Conservation (phyloP, 306 rosid genomes). For the Quercus aquifolioides region DNA sequence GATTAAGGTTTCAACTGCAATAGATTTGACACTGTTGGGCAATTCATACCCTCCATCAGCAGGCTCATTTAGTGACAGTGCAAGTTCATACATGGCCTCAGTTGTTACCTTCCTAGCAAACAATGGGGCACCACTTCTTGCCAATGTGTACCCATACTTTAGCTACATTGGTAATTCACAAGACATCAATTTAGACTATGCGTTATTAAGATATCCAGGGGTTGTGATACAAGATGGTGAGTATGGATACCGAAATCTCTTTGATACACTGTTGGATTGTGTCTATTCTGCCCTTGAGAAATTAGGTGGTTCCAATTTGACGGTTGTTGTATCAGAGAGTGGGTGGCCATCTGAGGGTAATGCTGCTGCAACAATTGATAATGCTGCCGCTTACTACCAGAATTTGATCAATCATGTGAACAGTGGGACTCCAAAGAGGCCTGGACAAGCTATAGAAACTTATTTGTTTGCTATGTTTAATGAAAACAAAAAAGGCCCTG, state of each 20-base stretch:
- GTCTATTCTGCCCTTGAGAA: constrained; percentile 56
- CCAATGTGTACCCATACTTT: constrained; percentile 54
- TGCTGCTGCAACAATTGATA: constrained; percentile 18
- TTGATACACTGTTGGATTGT: constrained; percentile 48
- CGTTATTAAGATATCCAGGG: constrained; percentile 40
- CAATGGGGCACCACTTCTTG: constrained; percentile 60
- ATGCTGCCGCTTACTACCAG: constrained; percentile 38
- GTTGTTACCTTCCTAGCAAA: constrained; percentile 29
- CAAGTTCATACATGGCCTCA: constrained; percentile 28
- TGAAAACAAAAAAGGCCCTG: constrained; percentile 21
- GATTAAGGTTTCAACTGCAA: constrained; percentile 56
- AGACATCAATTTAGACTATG: constrained; percentile 20
- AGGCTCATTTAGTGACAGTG: constrained; percentile 26
- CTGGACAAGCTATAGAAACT: constrained; percentile 24
- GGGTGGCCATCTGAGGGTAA: constrained; percentile 72
- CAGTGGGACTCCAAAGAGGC: constrained; percentile 49
- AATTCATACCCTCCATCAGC: constrained; percentile 40
- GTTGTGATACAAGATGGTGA: constrained; percentile 10
- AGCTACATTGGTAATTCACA: constrained; percentile 5
- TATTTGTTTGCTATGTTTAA: constrained; percentile 49
- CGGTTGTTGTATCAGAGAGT: constrained; percentile 58
- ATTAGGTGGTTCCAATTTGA: constrained; percentile 24
- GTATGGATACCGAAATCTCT: constrained; percentile 36
- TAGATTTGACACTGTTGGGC: constrained; percentile 14
- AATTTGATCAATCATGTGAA: constrained; percentile 46